A percentile compares a stretch with the other conserved stretches of the same genome.
These are phyloP conservation scores for Globisporangium heterothallicum DNA, from an alignment of 352 stramenopile species.

Conservation along the genomic window DNA sequence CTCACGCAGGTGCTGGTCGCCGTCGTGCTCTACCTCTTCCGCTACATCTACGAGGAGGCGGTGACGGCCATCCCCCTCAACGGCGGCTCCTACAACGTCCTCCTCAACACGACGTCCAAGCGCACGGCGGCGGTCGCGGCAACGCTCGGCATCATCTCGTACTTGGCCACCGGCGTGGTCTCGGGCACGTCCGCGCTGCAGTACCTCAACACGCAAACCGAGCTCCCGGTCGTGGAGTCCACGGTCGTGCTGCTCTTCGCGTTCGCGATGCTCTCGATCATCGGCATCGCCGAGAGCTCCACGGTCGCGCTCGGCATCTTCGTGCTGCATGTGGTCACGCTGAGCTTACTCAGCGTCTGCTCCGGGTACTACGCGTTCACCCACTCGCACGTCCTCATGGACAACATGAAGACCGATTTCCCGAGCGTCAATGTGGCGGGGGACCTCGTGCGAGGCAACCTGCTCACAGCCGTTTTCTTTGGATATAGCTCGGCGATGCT, in stretches of 20 bases:
- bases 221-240: constrained; percentile 32
- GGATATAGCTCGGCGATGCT: constrained; percentile 85
- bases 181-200: constrained; percentile 53
- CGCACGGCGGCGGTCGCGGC: constrained; percentile 82
- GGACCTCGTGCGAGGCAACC: constrained; percentile 30
- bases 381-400: constrained; percentile 41
- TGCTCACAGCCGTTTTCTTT: constrained; percentile 68
- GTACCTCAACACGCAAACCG: constrained; percentile 55
- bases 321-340: constrained; percentile 67
- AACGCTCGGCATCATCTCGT: constrained; percentile 88
- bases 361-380: constrained; percentile 61
- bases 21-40: constrained; percentile 59
- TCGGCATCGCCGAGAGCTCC: constrained; percentile 86
- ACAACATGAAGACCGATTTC: constrained; percentile 68
- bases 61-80: constrained; percentile 89
- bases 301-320: constrained; percentile 85
- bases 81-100: constrained; percentile 89
- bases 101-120: constrained; percentile 91
- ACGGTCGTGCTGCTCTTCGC: constrained; percentile 66
- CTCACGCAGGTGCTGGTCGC: constrained; percentile 79
- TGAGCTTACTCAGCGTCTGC: constrained; percentile 64
- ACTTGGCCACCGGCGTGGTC: constrained; percentile 85
- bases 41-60: constrained; percentile 89
- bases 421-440: constrained; percentile 45
- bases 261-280: constrained; percentile 76